Base-by-base conservation (phyloP, 2,329 filamentous ascomycete genomes). In the Fusarium transvaalense region DNA sequence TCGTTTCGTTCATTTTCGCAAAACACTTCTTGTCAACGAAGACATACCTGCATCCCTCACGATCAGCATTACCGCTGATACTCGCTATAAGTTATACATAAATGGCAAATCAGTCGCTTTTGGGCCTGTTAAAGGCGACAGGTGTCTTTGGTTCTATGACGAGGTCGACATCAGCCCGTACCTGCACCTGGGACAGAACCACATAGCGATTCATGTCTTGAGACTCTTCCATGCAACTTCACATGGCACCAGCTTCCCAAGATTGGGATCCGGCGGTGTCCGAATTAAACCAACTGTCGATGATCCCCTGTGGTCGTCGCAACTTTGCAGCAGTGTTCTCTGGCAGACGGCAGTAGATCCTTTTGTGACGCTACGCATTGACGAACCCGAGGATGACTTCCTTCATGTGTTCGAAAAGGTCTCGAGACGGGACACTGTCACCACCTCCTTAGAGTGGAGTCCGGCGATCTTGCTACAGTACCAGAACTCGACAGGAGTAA, bases 81-180 rank as follows among this genome's bases (percentile, higher is more conserved):
- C 50, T 2, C 38, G 38, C 3, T 56, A 56, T 3, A 56, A 38
- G 8, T 4, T 58, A 3, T 58, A 58, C 13, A 2, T 58, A 3
- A 58, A 58, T 0, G 29, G 15, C 0, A 27, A 27, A 2, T 12
- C 34, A 0, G 39, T 38, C 0, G 17, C 38, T 0, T 38, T 12
- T 14, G 56, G 56, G 2, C 50, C 56, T 10, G 39, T 56, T 1
- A 58, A 58, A 27, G 56, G 56, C 6, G 56, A 58, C 17, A 31
- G 25, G 0, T 17, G 12, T 34, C 31, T 58, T 2, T 58, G 56
- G 56, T 58, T 58, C 8, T 45, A 58, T 10, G 56, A 45, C 0
- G 17, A 56, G 4, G 17, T 56, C 13, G 39, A 58, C 14, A 56
- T 58, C 14, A 37, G 31, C 5, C 25, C 50, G 0, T 58, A n/a